Conservation (phyloP, 352 stramenopile genomes). For the Globisporangium mamillatum region DNA sequence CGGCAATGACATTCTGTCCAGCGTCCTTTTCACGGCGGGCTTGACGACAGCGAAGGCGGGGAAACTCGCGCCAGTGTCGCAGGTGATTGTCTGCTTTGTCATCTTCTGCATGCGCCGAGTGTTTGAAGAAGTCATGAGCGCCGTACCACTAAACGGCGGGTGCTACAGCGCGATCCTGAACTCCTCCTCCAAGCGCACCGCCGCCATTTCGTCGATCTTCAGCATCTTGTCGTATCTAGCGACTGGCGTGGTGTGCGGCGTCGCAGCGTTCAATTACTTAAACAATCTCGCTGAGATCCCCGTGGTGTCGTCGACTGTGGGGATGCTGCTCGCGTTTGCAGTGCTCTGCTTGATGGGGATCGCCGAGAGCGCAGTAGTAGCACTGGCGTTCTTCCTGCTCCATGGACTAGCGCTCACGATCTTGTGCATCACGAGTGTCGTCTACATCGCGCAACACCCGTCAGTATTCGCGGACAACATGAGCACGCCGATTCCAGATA, state of each 20-base stretch:
- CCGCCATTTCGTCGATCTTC: constrained; percentile 69
- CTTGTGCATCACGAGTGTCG: constrained; percentile 40
- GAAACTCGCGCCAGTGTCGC: constrained; percentile 66
- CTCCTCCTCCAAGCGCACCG: constrained; percentile 73
- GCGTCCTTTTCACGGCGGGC: constrained; percentile 63
- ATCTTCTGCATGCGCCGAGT: constrained; percentile 57
- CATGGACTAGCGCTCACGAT: constrained; percentile 62
- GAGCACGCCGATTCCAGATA: constrained; percentile 33
- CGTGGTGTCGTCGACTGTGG: constrained; percentile 34
- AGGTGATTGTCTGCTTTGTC: constrained; percentile 55
- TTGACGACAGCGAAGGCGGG: constrained; percentile 45
- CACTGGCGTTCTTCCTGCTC: constrained; percentile 71
- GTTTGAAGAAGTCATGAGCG: constrained; percentile 81
- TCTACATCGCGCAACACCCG: constrained; percentile 56
- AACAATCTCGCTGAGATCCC: constrained; percentile 57
- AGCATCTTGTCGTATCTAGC: constrained; percentile 85
- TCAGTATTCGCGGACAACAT: constrained; percentile 59
- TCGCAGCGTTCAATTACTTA: constrained; percentile 79
- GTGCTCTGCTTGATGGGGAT: constrained; percentile 76
- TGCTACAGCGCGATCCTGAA: constrained; percentile 88
- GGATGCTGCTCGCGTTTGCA: constrained; percentile 69
- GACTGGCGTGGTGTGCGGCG: constrained; percentile 55
- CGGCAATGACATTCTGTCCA: constrained; percentile 87
- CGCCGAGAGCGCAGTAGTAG: constrained; percentile 67
- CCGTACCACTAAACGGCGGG: constrained; percentile 83